phyloP scores from a whole-genome alignment of 164 flowering plant species.

The Kingdonia uniflora region DNA sequence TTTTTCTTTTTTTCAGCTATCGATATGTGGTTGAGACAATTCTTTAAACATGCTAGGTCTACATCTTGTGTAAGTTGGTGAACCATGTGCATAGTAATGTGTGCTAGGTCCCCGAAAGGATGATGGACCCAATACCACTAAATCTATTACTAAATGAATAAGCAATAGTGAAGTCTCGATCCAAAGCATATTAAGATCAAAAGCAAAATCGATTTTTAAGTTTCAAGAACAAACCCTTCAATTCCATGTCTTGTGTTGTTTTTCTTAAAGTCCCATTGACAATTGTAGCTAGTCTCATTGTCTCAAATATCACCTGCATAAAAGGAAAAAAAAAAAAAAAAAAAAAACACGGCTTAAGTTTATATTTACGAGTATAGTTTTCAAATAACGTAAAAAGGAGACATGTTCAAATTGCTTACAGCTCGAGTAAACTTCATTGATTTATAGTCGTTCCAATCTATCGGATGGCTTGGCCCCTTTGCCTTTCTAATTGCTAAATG shows the following conservation, averaged over 20 bases:
- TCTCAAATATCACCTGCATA: constrained; percentile 41
- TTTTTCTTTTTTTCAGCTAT: too few species aligned
- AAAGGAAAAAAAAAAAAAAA: not conserved
- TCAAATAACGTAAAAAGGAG: too few species aligned
- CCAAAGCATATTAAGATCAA: constrained; percentile 3
- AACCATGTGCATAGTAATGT: constrained; percentile 7
- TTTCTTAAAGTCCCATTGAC: constrained; percentile 45
- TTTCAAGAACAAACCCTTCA: constrained; percentile 30
- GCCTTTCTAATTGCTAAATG: constrained; percentile 31
- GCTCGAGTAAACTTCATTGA: constrained; percentile 48
- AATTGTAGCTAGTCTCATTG: constrained; percentile 38
- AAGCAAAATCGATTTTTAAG: not conserved
- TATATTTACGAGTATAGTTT: too few species aligned
- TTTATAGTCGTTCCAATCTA: constrained; percentile 37
- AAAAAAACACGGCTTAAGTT: too few species aligned
- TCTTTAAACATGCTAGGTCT: too few species aligned
- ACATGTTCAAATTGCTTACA: constrained; percentile 17
- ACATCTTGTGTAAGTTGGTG: not conserved
- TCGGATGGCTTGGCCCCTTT: constrained; percentile 28
- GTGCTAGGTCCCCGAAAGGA: constrained; percentile 6
- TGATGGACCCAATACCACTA: constrained; percentile 2
- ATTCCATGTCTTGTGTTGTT: constrained; percentile 32
- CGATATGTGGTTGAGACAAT: too few species aligned
- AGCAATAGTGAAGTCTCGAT: not conserved
- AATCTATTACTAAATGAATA: not conserved